A percentile compares a stretch with the other conserved stretches of the same genome.
Evolutionary conservation across 78 protist genomes (phyloP).

Genomic region (Dictyostelium purpureum): DNA sequence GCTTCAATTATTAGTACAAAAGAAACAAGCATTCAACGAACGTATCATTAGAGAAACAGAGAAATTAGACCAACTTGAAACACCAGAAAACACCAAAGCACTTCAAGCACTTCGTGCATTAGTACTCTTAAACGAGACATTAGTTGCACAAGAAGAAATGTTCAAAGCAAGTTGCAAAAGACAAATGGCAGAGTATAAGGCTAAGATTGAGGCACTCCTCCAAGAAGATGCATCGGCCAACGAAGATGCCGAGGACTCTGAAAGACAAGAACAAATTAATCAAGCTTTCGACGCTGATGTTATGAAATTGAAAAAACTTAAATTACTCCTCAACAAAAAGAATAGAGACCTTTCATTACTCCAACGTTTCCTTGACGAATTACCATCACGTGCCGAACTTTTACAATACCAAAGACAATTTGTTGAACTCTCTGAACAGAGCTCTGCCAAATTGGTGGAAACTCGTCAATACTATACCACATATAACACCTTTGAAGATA

Average conservation of each 20-base stretch:
- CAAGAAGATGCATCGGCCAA: neutral
- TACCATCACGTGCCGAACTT: constrained; percentile 95
- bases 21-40: constrained; percentile 54
- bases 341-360: constrained; percentile 81
- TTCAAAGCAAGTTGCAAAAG: constrained; percentile 70
- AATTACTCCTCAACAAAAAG: constrained; percentile 57
- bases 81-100: constrained; percentile 79
- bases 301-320: constrained; percentile 38
- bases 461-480: constrained; percentile 87
- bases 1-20: constrained; percentile 13
- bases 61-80: constrained; percentile 82
- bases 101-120: constrained; percentile 63
- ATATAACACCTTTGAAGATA: constrained; percentile 89
- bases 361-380: constrained; percentile 88
- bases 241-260: constrained; percentile 47
- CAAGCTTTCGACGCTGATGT: constrained; percentile 63
- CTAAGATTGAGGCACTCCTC: constrained; percentile 66
- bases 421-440: constrained; percentile 93
- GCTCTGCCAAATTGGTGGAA: constrained; percentile 87
- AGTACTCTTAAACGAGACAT: constrained; percentile 70
- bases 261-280: constrained; percentile 61
- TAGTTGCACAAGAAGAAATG: constrained; percentile 58
- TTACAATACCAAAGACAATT: constrained; percentile 94
- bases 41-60: constrained; percentile 64
- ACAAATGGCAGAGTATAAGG: constrained; percentile 67